These are phyloP conservation scores for Flueggea neowawraea DNA, from an alignment of 441 rosid genomes.

Conservation along the genomic window DNA sequence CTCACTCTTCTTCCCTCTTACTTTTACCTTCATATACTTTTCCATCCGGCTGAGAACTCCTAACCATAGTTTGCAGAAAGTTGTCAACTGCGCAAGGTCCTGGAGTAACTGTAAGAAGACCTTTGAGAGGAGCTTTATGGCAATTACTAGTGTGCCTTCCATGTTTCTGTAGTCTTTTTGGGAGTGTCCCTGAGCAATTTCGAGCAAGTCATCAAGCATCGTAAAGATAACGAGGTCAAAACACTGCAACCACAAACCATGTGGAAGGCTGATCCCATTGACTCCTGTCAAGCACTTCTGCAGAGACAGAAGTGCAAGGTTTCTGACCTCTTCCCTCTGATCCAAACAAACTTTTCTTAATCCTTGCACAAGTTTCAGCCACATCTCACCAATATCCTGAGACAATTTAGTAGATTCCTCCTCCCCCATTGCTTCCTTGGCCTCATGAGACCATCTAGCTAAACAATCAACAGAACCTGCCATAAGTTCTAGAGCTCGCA, in stretches of 20 bases:
- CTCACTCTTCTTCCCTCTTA: constrained; percentile 74
- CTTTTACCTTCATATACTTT: constrained; percentile 78
- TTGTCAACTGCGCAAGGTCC: constrained; percentile 61
- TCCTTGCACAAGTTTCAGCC: constrained; percentile 93
- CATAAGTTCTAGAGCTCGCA: constrained; percentile 82
- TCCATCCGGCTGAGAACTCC: constrained; percentile 89
- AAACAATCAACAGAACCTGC: constrained; percentile 73
- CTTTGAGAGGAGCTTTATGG: constrained; percentile 65
- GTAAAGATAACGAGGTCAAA: constrained; percentile 84
- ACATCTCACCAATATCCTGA: constrained; percentile 88
- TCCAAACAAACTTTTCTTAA: constrained; percentile 90
- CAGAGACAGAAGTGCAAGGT: constrained; percentile 78
- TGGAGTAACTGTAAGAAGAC: constrained; percentile 68
- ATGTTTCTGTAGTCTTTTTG: constrained; percentile 84
- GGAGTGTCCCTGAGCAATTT: constrained; percentile 71
- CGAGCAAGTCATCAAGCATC: constrained; percentile 81
- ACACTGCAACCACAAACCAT: constrained; percentile 74
- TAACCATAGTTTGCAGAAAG: constrained; percentile 88
- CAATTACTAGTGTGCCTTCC: constrained; percentile 79
- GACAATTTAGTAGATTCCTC: constrained; percentile 59
- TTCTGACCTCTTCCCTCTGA: constrained; percentile 92
- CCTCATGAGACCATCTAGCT: constrained; percentile 62
- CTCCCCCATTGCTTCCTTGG: constrained; percentile 60
- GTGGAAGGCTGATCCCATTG: constrained; percentile 54
- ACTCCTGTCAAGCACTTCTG: constrained; percentile 81